Evolutionary conservation across 2,329 filamentous ascomycete species (phyloP).

Genomic region (Neopestalotiopsis sp.): DNA sequence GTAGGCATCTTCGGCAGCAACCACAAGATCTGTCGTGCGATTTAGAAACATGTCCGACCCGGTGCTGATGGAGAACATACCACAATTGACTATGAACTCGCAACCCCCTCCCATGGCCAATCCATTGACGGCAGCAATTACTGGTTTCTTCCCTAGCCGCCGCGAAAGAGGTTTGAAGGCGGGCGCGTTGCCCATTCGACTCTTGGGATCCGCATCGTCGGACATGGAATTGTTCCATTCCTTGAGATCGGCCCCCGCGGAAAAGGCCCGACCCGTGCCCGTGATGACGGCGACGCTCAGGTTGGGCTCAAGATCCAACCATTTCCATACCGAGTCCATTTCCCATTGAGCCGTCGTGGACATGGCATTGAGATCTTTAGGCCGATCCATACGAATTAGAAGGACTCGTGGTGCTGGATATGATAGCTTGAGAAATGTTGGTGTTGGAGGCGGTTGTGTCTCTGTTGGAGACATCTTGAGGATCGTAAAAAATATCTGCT

Average conservation of each 20-base stretch:
- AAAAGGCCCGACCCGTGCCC: constrained; percentile 32
- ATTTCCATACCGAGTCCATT: constrained; percentile 44
- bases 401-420: constrained; percentile 47
- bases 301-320: constrained; percentile 32
- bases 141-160: constrained; percentile 62
- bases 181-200: constrained; percentile 31
- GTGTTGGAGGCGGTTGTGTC: constrained; percentile 39
- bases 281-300: constrained; percentile 35
- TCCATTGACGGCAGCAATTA: constrained; percentile 69
- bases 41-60: background rate
- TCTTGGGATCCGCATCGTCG: constrained; percentile 28
- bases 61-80: background rate
- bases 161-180: constrained; percentile 47
- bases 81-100: constrained; percentile 64
- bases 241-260: constrained; percentile 32
- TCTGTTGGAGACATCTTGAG: constrained; percentile 33
- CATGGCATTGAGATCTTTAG: constrained; percentile 46
- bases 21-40: constrained; percentile 54
- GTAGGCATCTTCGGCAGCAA: constrained; percentile 56
- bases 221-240: constrained; percentile 35
- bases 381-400: constrained; percentile 46
- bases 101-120: constrained; percentile 65
- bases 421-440: constrained; percentile 40
- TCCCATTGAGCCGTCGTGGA: constrained; percentile 45
- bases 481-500: background rate